Percentiles rank a stretch among this genome's conserved stretches.
These are phyloP conservation scores for Dothideomycetes sp. DNA, from an alignment of 2,329 filamentous ascomycete species.

Conservation along the genomic window DNA sequence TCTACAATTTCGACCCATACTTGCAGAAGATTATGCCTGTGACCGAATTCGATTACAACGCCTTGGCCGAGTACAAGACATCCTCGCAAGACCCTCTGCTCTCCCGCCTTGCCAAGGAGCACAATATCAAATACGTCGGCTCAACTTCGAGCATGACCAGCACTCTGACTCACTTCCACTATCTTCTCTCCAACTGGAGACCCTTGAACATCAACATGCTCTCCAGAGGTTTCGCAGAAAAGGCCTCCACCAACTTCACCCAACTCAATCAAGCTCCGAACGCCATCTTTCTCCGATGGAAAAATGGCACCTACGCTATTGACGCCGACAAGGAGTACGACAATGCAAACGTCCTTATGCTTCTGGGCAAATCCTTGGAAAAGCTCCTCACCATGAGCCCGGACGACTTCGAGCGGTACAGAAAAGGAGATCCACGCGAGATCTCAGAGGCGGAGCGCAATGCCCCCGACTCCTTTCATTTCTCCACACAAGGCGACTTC, in stretches of 20 bases:
- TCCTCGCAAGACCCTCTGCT: constrained; percentile 75
- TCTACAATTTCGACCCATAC: constrained; percentile 97
- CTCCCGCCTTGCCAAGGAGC: constrained; percentile 52
- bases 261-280: constrained; percentile 59
- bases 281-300: constrained; percentile 71
- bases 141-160: constrained; percentile 96
- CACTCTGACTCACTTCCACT: constrained; percentile 84
- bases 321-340: constrained; percentile 94
- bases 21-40: constrained; percentile 88
- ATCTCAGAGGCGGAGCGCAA: constrained; percentile 62
- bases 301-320: constrained; percentile 81
- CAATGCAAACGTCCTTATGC: constrained; percentile 72
- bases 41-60: constrained; percentile 81
- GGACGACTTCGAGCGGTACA: constrained; percentile 76
- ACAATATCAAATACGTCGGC: constrained; percentile 73
- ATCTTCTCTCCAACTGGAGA: constrained; percentile 75
- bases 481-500: constrained; percentile 75
- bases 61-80: constrained; percentile 77
- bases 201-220: constrained; percentile 54
- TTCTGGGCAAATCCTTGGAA: constrained; percentile 92
- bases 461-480: constrained; percentile 73
- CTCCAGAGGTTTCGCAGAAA: constrained; percentile 52
- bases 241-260: constrained; percentile 54
- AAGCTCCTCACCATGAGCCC: constrained; percentile 79
- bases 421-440: constrained; percentile 54